Evolutionary conservation across 2,329 filamentous ascomycete species (phyloP).

Genomic region (Xylaria polymorpha): DNA sequence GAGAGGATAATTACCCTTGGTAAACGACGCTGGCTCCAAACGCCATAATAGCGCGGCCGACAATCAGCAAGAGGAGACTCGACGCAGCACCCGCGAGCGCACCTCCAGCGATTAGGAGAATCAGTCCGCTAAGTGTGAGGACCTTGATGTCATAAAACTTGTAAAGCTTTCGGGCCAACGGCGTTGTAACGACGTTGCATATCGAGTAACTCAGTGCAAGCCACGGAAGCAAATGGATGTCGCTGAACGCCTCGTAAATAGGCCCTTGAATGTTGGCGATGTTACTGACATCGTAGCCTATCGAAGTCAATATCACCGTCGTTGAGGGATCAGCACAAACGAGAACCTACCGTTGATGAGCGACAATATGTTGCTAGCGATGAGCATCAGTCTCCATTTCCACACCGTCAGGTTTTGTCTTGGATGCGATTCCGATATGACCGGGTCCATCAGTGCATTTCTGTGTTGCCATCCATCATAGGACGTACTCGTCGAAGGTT

Average conservation of each 20-base stretch:
- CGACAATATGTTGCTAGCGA: slow-evolving; percentile 40
- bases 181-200: slow-evolving; percentile 51
- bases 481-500: neutral
- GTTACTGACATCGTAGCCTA: slow-evolving; percentile 58
- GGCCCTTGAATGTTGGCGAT: slow-evolving; percentile 67
- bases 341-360: slow-evolving; percentile 43
- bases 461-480: slow-evolving; percentile 31
- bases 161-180: slow-evolving; percentile 51
- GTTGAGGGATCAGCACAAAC: neutral
- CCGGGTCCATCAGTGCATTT: slow-evolving; percentile 27
- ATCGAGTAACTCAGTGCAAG: slow-evolving; percentile 53
- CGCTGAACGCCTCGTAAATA: slow-evolving; percentile 63
- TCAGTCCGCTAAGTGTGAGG: slow-evolving; percentile 44
- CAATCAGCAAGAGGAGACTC: slow-evolving; percentile 49
- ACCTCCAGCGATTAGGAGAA: slow-evolving; percentile 43
- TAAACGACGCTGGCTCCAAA: slow-evolving; percentile 50
- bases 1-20: slow-evolving; percentile 46
- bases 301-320: slow-evolving; percentile 14
- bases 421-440: slow-evolving; percentile 31
- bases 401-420: slow-evolving; percentile 38
- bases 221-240: slow-evolving; percentile 55
- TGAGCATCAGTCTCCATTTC: slow-evolving; percentile 41
- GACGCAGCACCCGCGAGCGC: slow-evolving; percentile 48
- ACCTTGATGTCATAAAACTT: slow-evolving; percentile 50
- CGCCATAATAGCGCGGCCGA: slow-evolving; percentile 52